Evolutionary conservation across 306 rosid species (phyloP).

Genomic region (Spatholobus suberectus): DNA sequence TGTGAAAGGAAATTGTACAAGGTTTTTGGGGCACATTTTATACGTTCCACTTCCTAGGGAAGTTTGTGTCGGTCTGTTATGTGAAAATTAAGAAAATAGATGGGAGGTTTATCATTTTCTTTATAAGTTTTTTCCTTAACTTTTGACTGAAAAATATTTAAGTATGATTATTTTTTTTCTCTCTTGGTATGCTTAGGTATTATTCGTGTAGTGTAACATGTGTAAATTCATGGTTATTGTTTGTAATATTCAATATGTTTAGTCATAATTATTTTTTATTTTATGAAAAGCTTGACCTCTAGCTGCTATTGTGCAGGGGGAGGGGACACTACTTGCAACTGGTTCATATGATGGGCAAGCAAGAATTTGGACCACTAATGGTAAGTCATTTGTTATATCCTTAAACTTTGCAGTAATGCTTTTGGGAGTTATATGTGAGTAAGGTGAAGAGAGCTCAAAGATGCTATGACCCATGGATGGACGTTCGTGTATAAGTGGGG

Average conservation of each 20-base stretch:
- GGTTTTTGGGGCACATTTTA: not conserved
- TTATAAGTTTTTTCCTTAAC: not conserved
- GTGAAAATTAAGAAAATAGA: not conserved
- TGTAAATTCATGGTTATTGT: not conserved
- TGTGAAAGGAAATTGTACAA: not conserved
- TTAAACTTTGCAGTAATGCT: not conserved
- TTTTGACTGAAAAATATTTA: not conserved
- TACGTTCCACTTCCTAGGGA: not conserved
- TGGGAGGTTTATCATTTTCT: not conserved
- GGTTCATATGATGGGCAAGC: conserved; percentile 98
- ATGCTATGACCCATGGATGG: not conserved
- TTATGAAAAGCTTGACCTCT: conserved; percentile 4
- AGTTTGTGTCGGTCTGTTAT: not conserved
- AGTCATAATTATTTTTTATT: not conserved
- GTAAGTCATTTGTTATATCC: conserved; percentile 49
- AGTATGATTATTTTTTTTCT: not conserved
- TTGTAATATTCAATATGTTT: not conserved
- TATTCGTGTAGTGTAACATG: not conserved
- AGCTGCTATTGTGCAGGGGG: conserved; percentile 56
- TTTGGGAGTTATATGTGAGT: not conserved
- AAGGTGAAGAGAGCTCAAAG: conserved; percentile 21
- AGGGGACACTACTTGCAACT: conserved; percentile 89
- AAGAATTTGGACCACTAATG: conserved; percentile 85
- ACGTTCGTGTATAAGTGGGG: not conserved
- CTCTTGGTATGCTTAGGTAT: not conserved